phyloP scores from a whole-genome alignment of 202 grass and related monocot species.

The Panicum virgatum region DNA sequence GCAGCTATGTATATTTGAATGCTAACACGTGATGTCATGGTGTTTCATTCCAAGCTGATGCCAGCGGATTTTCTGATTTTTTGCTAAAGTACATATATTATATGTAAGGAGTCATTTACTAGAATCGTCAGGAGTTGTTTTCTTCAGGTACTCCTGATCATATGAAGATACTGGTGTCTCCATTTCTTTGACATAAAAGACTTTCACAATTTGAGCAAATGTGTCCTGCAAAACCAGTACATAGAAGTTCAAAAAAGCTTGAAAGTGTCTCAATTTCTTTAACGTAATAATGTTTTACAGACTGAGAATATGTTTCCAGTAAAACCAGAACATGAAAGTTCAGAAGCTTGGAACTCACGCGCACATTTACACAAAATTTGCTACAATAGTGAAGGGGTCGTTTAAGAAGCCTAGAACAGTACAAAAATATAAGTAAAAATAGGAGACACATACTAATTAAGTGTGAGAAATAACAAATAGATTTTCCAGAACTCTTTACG shows the following conservation, averaged over 20 bases:
- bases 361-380: too few species aligned
- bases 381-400: too few species aligned
- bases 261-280: too few species aligned
- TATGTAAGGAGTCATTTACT: conserved; percentile 41
- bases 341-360: too few species aligned
- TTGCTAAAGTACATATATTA: conserved; percentile 7
- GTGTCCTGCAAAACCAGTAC: conserved; percentile 50
- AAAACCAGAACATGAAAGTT: too few species aligned
- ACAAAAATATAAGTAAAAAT: too few species aligned
- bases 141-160: conserved; percentile 82
- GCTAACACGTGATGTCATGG: neutral
- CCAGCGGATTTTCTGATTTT: conserved; percentile 1
- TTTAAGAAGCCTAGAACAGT: too few species aligned
- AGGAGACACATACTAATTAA: too few species aligned
- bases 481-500: too few species aligned
- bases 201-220: conserved; percentile 71
- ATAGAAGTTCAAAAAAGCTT: neutral
- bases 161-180: conserved; percentile 60
- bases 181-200: conserved; percentile 61
- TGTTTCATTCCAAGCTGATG: conserved; percentile 13
- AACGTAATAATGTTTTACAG: too few species aligned
- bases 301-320: too few species aligned
- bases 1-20: neutral
- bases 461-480: too few species aligned
- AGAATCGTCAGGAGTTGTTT: conserved; percentile 64